Base-by-base conservation (phyloP, 2,329 filamentous ascomycete species). In the Botryotinia convoluta region DNA sequence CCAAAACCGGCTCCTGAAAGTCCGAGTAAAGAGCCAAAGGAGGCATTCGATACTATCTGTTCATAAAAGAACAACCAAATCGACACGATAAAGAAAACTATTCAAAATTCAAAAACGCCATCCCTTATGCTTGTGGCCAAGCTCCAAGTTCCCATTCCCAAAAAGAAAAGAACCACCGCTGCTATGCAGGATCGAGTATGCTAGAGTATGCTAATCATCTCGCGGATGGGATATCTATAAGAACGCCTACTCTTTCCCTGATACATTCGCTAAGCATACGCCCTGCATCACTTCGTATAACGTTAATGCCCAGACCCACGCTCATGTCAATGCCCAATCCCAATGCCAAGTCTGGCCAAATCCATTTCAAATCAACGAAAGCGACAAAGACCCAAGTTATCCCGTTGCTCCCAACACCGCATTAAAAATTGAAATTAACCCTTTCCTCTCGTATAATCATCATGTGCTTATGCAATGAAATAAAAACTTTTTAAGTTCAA, bases 161-260 rank as follows among this genome's bases (percentile, higher is more conserved):
- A 57, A 57, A 57, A 12, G 35, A 54, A 69, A 69, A 22, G 37
- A 42, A 42, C 48, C 65, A 69, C 51, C 48, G n/a, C 48, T 69
- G 65, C 65, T 42, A 69, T 69, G 65, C 48, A 69, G 64, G 29
- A 69, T 42, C 37, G 65, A 32, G 48, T 57, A 57, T 69, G 37
- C 20, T 32, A 16, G 29, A 44, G 48, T 44, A 69, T 32, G 6
- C n/a, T 42, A 29, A 32, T 69, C 65, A 57, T 57, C 48, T 69
- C 48, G 65, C 37, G 8, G 65, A 69, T 69, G 65, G 65, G 65
- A 69, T 69, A 69, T 59, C 65, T 57, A 57, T 42, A 42, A 37
- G n/a, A 69, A 69, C 65, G 65, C 65, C 65, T 42, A 22, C 20
- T 57, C 18, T 57, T 42, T 10, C 39, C 48, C 48, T 42, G 9